A percentile compares a stretch with the other conserved stretches of the same genome.
Conservation (phyloP, 2,329 filamentous ascomycete genomes). For the Sclerotinia spermophila region DNA sequence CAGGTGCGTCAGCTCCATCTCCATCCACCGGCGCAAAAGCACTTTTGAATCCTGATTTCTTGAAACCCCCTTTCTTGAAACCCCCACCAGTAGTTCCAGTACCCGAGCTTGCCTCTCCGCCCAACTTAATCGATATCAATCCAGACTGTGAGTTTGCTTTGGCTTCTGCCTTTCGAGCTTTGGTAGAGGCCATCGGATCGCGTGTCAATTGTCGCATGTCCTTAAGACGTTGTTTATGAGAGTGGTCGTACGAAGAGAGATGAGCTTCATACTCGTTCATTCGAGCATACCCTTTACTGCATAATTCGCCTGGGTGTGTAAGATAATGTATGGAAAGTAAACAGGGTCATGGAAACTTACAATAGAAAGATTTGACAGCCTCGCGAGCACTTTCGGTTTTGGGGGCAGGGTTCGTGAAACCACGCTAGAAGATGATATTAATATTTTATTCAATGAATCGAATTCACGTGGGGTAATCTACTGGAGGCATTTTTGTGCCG, state of each 20-base stretch:
- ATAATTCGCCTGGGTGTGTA: conserved; percentile 58
- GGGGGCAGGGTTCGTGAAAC: conserved; percentile 45
- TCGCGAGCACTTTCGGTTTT: conserved; percentile 65
- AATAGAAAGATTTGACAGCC: conserved; percentile 78
- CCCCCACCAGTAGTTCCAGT: conserved; percentile 39
- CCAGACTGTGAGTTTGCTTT: conserved; percentile 59
- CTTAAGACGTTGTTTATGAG: conserved; percentile 84
- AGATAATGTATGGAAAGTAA: conserved; percentile 13
- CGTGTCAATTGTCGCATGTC: conserved; percentile 83
- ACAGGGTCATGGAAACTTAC: conserved; percentile 36
- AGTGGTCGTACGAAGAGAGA: conserved; percentile 90
- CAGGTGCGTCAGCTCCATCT: conserved; percentile 43
- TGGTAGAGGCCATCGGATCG: conserved; percentile 61
- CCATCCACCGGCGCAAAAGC: conserved; percentile 58
- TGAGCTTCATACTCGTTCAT: conserved; percentile 97
- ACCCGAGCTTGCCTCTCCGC: conserved; percentile 38
- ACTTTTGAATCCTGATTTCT: conserved; percentile 80
- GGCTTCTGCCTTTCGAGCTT: conserved; percentile 66
- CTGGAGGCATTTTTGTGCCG: conserved; percentile 50
- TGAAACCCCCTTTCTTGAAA: conserved; percentile 69
- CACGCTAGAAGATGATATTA: conserved; percentile 39
- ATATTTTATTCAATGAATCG: background rate
- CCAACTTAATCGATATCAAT: conserved; percentile 64
- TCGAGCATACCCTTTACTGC: conserved; percentile 89
- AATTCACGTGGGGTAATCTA: conserved; percentile 37